Percentiles rank a stretch among this genome's conserved stretches.
phyloP scores from a whole-genome alignment of 2,329 filamentous ascomycete species.

The Cryphonectria carpinicola region DNA sequence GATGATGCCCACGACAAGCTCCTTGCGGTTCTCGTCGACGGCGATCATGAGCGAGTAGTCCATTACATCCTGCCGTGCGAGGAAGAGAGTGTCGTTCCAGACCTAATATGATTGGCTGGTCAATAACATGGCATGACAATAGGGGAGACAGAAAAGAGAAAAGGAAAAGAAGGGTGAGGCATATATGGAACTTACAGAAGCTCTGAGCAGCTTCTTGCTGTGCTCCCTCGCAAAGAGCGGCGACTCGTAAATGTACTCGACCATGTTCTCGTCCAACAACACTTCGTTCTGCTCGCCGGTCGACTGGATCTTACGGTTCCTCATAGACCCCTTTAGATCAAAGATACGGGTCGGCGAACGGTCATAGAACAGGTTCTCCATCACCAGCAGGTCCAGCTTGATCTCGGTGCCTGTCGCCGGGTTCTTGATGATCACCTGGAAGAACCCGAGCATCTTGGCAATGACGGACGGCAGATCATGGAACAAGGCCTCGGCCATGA shows the following conservation, averaged over 20 bases:
- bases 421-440: slow-evolving; percentile 97
- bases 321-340: slow-evolving; percentile 97
- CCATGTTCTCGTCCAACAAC: slow-evolving; percentile 96
- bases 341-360: slow-evolving; percentile 87
- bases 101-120: slow-evolving; percentile 43
- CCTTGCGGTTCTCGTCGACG: slow-evolving; percentile 86
- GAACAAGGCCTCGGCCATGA: slow-evolving; percentile 96
- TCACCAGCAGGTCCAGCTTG: slow-evolving; percentile 90
- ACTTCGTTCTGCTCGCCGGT: slow-evolving; percentile 97
- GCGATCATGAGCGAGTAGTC: slow-evolving; percentile 99
- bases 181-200: slow-evolving; percentile 56
- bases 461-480: slow-evolving; percentile 95
- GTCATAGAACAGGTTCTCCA: slow-evolving; percentile 98
- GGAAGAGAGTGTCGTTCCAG: slow-evolving; percentile 96
- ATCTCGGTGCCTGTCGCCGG: slow-evolving; percentile 88
- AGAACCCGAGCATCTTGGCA: slow-evolving; percentile 98
- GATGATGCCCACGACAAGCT: slow-evolving; percentile 96
- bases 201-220: slow-evolving; percentile 88
- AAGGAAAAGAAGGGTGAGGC: background rate
- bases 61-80: slow-evolving; percentile 96
- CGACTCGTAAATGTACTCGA: slow-evolving; percentile 98
- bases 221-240: slow-evolving; percentile 95
- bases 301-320: slow-evolving; percentile 94
- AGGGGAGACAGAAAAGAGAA: too few relatives aligned
- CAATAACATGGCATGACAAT: background rate